These are phyloP conservation scores for Infundibulicybe gibba DNA, from an alignment of 768 basidiomycete genomes.

Conservation along the genomic window DNA sequence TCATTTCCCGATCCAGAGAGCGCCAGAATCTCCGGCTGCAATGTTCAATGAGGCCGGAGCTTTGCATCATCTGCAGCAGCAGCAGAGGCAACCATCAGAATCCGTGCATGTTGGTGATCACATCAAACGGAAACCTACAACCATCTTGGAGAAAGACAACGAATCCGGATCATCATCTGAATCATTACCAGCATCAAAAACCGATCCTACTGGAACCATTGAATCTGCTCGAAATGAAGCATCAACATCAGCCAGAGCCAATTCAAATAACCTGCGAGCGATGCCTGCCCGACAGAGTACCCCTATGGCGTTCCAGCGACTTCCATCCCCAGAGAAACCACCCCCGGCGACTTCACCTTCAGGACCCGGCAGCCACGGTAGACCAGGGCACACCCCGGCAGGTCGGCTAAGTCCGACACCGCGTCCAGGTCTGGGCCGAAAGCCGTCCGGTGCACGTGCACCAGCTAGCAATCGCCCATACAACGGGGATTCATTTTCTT, in stretches of 20 bases:
- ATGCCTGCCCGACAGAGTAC: slow-evolving; percentile 29
- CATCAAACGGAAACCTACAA: slow-evolving; percentile 38
- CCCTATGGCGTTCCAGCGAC: slow-evolving; percentile 33
- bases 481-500: slow-evolving; percentile 37
- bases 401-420: slow-evolving; percentile 29
- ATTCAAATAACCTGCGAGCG: slow-evolving; percentile 9
- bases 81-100: slow-evolving; percentile 25
- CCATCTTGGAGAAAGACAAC: slow-evolving; percentile 38
- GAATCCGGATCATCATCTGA: slow-evolving; percentile 30
- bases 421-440: slow-evolving; percentile 53
- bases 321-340: slow-evolving; percentile 12
- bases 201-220: slow-evolving; percentile 5
- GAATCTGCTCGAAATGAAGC: slow-evolving; percentile 5
- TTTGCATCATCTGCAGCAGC: slow-evolving; percentile 66
- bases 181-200: slow-evolving; percentile 17
- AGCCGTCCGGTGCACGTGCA: slow-evolving; percentile 84
- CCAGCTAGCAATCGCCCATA: slow-evolving; percentile 40
- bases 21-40: slow-evolving; percentile 8
- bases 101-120: slow-evolving; percentile 11
- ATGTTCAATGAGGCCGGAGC: slow-evolving; percentile 59
- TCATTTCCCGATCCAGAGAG: slow-evolving; percentile 9
- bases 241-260: slow-evolving; percentile 1
- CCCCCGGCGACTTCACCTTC: slow-evolving; percentile 13
- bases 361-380: no score
- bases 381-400: slow-evolving; percentile 7